phyloP scores from a whole-genome alignment of 306 rosid species.

The Clitoria ternatea region DNA sequence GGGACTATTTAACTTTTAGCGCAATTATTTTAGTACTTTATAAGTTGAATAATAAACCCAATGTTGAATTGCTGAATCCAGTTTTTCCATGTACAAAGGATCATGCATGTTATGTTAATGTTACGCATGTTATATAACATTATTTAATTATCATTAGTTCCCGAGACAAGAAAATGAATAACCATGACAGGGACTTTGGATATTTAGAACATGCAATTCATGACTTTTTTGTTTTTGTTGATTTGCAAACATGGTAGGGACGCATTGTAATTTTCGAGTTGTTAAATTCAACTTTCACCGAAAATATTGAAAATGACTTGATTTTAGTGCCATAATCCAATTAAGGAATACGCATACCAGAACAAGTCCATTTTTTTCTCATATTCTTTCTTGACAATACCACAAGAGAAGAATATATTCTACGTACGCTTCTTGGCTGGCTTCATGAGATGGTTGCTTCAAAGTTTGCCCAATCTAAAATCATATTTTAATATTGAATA shows the following conservation, averaged over 20 bases:
- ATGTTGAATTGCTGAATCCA: neutral
- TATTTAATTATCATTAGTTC: neutral
- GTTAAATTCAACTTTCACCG: neutral
- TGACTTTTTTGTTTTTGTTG: slow-evolving; percentile 9
- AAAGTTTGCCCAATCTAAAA: neutral
- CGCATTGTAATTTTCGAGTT: neutral
- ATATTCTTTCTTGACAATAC: neutral
- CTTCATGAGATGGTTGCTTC: neutral
- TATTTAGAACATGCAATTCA: neutral
- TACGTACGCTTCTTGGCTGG: slow-evolving; percentile 5
- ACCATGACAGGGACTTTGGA: neutral
- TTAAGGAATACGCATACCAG: neutral
- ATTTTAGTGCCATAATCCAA: neutral
- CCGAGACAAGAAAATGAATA: too few relatives aligned
- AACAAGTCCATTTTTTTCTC: neutral
- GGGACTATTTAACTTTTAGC: neutral
- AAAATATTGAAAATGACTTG: slow-evolving; percentile 24
- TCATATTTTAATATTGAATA: neutral
- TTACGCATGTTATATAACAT: neutral
- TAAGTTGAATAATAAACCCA: neutral
- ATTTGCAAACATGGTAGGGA: neutral
- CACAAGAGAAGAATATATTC: slow-evolving; percentile 7
- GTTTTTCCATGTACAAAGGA: neutral
- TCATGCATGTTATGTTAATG: neutral
- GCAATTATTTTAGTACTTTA: neutral